phyloP scores from a whole-genome alignment of 179 eudicot genomes.

The Carnegiea gigantea region DNA sequence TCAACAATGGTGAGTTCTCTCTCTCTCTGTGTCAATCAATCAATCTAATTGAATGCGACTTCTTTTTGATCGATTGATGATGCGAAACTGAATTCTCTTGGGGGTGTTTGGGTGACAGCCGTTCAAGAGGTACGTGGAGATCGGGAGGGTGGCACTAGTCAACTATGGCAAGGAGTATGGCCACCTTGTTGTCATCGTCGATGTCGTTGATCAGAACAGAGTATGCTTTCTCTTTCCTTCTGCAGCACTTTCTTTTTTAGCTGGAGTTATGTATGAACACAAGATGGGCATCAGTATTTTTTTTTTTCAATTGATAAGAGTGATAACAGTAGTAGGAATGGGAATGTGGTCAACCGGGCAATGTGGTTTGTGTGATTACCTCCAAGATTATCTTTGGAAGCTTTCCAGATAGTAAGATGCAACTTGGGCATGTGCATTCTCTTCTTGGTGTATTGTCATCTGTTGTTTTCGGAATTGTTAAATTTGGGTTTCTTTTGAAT shows the following conservation, averaged over 20 bases:
- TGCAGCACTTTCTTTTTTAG: not conserved
- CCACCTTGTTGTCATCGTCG: constrained; percentile 71
- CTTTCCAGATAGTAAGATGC: not conserved
- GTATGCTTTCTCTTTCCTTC: constrained; percentile 24
- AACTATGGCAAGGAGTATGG: constrained; percentile 82
- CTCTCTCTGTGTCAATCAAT: not conserved
- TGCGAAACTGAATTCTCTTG: not conserved
- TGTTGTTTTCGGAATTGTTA: not conserved
- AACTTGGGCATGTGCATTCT: not conserved
- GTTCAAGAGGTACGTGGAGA: constrained; percentile 84
- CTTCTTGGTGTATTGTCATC: not conserved
- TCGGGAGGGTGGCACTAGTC: constrained; percentile 70
- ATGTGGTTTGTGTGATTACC: not conserved
- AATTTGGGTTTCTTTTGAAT: not conserved
- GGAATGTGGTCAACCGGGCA: not conserved
- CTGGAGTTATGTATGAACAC: not conserved
- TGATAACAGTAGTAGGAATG: not conserved
- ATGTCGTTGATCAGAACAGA: constrained; percentile 69
- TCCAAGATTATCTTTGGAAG: not conserved
- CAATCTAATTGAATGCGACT: not conserved
- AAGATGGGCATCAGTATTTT: too few relatives aligned
- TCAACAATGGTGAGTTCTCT: constrained; percentile 17
- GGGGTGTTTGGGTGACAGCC: constrained; percentile 37
- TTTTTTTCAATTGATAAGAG: not conserved
- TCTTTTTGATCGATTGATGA: not conserved